Evolutionary conservation across 495 filamentous ascomycete species (phyloP), one percentile per base, ranked within the genome.

Genomic region (Penicillium salamii): DNA sequence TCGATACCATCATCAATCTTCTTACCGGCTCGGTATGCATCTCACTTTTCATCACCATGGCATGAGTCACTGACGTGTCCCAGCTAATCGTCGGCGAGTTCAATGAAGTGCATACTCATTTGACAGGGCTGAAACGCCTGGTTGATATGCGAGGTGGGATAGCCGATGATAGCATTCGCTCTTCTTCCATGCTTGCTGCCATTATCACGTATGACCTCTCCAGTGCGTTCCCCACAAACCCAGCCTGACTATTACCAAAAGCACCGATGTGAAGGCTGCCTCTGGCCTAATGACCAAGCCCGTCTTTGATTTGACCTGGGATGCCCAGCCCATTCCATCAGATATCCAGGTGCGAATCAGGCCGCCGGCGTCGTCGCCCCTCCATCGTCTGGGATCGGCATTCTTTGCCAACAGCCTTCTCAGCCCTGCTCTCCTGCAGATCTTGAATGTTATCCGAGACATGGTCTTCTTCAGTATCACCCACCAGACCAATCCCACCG

Each of bases 1-100:
- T 71, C 46, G 58, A 63, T 41, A 71, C 63, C 1, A 69, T 71
- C 52, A 54, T 71, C 45, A 62, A 67, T 31, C 62, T 71, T 15
- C 55, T 71, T 11, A 62, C 61, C 8, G 59, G 66, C 44, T 50
- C 67, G 34, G 67, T 69, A 63, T 48, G 46, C 36, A 54, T 39
- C 12, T 33, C 19, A 11, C 31, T 39, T 47, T 42, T 14, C 23
- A 28, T 18, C 2, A 7, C 26, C 18, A 18, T 17, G 11, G 18
- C n/a, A n/a, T n/a, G n/a, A n/a, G n/a, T 24, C 55, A 24, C 53
- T 61, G 21, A 59, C 36, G 6, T 17, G 29, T 12, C 2, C 23
- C 24, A 71, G 68, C 49, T 69, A 31, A 67, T 71, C 33, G 55
- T 62, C 24, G 66, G 63, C 6, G 32, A 64, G 12, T 69, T 67